phyloP scores from a whole-genome alignment of 257 asterid species.

The Parsonsia alboflavescens region DNA sequence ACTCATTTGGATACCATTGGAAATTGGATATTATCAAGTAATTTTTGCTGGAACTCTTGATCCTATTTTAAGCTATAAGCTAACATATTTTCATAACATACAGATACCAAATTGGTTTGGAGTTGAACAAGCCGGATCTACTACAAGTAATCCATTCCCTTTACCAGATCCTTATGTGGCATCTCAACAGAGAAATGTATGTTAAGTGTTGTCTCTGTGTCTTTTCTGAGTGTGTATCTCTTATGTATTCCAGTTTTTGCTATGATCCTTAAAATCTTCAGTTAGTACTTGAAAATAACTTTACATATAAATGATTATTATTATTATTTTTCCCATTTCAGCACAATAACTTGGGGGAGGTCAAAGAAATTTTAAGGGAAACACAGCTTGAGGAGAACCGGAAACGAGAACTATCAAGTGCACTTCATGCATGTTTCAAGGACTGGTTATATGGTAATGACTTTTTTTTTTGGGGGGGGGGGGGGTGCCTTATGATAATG shows the following conservation, averaged over 20 bases:
- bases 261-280: not conserved
- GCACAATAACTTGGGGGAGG: conserved; percentile 66
- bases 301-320: conserved; percentile 4
- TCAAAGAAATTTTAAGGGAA: conserved; percentile 69
- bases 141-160: conserved; percentile 74
- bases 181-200: conserved; percentile 78
- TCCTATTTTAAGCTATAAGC: conserved; percentile 7
- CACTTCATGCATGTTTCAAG: conserved; percentile 79
- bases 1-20: not conserved
- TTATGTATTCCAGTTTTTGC: not conserved
- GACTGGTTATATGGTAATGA: conserved; percentile 92
- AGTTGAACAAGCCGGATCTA: conserved; percentile 60
- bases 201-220: conserved; percentile 8
- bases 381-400: conserved; percentile 79
- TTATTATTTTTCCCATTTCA: conserved; percentile 38
- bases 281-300: not conserved
- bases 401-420: conserved; percentile 77
- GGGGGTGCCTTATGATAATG: conserved; percentile 89
- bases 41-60: not conserved
- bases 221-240: too few relatives aligned
- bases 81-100: conserved; percentile 15
- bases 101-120: conserved; percentile 88
- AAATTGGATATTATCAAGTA: not conserved
- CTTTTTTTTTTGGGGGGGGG: too few relatives aligned
- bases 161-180: conserved; percentile 78